phyloP scores from a whole-genome alignment of 208 protist species.

The Wallacemonas rigidus region DNA sequence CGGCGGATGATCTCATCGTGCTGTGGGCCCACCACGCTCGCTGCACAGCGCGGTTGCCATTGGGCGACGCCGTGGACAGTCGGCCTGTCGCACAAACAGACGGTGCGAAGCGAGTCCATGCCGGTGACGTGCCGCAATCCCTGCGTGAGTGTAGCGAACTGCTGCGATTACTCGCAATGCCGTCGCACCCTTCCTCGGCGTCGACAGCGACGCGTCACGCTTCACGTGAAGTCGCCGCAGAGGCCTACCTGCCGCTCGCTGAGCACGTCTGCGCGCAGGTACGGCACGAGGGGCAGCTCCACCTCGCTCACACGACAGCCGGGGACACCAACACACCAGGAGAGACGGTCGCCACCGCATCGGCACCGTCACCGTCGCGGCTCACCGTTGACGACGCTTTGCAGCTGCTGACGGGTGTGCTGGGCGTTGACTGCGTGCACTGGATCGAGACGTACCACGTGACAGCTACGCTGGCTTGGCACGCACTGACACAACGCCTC shows the following conservation, averaged over 20 bases:
- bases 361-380: not conserved
- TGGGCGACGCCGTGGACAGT: too few relatives aligned
- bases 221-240: constrained; percentile 26
- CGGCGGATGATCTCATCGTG: constrained; percentile 47
- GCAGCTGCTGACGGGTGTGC: constrained; percentile 23
- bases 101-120: too few relatives aligned
- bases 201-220: constrained; percentile 22
- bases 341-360: not conserved
- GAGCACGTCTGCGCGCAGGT: constrained; percentile 35
- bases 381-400: not conserved
- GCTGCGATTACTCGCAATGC: constrained; percentile 26
- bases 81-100: too few relatives aligned
- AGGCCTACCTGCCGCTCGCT: constrained; percentile 54
- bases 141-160: constrained; percentile 29
- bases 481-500: constrained; percentile 15
- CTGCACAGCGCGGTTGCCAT: too few relatives aligned
- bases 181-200: constrained; percentile 16
- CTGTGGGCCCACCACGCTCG: constrained; percentile 41
- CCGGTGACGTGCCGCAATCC: constrained; percentile 7
- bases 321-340: not conserved
- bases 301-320: not conserved
- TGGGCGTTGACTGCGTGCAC: constrained; percentile 41
- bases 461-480: constrained; percentile 34
- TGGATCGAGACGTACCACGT: constrained; percentile 63
- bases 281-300: constrained; percentile 12